Evolutionary conservation across 257 asterid species (phyloP).

Genomic region (Oldenlandia corymbosa): DNA sequence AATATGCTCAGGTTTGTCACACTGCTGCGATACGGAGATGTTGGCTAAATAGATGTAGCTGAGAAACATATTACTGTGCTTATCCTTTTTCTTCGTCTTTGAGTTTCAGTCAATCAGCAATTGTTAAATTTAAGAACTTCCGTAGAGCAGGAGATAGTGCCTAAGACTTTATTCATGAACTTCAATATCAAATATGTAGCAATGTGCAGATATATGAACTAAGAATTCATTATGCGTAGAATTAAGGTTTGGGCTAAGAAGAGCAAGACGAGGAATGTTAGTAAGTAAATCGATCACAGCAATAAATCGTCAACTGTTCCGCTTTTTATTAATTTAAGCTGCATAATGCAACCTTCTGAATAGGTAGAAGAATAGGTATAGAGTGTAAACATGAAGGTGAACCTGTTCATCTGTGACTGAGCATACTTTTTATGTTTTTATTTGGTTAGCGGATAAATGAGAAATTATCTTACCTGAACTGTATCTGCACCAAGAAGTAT

Average conservation of each 20-base stretch:
- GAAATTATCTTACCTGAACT: slow-evolving; percentile 61
- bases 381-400: too few relatives aligned
- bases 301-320: too few relatives aligned
- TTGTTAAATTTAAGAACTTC: not conserved
- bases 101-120: not conserved
- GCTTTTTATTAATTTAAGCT: too few relatives aligned
- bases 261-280: not conserved
- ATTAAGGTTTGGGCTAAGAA: too few relatives aligned
- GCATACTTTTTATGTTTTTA: not conserved
- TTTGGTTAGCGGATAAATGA: not conserved
- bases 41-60: not conserved
- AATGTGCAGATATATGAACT: too few relatives aligned
- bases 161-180: too few relatives aligned
- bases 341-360: not conserved
- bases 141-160: too few relatives aligned
- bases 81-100: not conserved
- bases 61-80: not conserved
- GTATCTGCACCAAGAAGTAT: slow-evolving; percentile 93
- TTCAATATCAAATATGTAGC: too few relatives aligned
- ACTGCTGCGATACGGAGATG: not conserved
- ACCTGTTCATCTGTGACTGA: too few relatives aligned
- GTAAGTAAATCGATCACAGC: not conserved
- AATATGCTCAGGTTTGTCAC: too few relatives aligned
- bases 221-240: too few relatives aligned
- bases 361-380: not conserved